These are phyloP conservation scores for Cystofilobasidium ferigula DNA, from an alignment of 768 basidiomycete genomes.

Conservation along the genomic window DNA sequence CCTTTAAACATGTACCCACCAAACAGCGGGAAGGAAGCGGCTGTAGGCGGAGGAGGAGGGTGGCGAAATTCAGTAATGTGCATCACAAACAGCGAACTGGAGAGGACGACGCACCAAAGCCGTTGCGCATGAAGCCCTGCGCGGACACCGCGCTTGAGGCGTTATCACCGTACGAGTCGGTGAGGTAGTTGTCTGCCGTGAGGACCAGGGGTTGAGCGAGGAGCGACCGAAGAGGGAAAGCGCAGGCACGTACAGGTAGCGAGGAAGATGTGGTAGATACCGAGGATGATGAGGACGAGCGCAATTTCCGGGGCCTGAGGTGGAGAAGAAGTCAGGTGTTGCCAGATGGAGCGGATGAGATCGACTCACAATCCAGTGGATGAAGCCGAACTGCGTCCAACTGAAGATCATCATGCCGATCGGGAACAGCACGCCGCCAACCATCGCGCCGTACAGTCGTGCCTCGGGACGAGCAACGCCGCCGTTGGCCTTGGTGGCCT, in stretches of 20 bases:
- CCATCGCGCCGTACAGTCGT: conserved; percentile 23
- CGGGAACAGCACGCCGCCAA: conserved; percentile 10
- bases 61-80: not conserved
- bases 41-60: not conserved
- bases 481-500: conserved; percentile 26
- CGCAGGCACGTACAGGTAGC: not conserved
- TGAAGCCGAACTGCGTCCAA: conserved; percentile 17
- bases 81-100: not conserved
- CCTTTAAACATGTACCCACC: conserved; percentile 21
- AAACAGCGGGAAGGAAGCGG: conserved; percentile 3
- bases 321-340: not conserved
- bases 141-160: conserved; percentile 16
- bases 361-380: conserved; percentile 20
- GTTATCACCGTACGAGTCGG: conserved; percentile 23
- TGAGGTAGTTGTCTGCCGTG: conserved; percentile 11
- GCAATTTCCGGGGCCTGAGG: conserved; percentile 25
- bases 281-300: conserved; percentile 28
- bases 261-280: conserved; percentile 25
- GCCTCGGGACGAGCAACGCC: conserved; percentile 30
- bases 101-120: not conserved
- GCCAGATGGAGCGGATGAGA: not conserved
- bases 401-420: conserved; percentile 18
- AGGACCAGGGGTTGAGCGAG: not conserved
- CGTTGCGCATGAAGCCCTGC: conserved; percentile 14
- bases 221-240: not conserved